Percentiles rank a stretch among this genome's conserved stretches.
Conservation (phyloP, 2,329 filamentous ascomycete genomes). For the Penicillium hordei region DNA sequence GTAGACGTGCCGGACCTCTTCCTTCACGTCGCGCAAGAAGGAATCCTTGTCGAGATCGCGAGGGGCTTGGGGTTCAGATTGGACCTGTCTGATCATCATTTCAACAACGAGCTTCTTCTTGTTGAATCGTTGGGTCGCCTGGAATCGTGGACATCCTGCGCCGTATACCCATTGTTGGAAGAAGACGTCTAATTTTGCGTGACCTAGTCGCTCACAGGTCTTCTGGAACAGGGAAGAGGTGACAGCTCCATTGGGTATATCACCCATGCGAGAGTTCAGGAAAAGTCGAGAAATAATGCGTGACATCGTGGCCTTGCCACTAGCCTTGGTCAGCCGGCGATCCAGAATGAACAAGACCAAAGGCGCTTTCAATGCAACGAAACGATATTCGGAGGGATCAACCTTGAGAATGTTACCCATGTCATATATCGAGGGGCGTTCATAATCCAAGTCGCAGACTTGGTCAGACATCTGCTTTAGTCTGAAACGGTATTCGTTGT, state of each 20-base stretch:
- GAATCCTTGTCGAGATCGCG: constrained; percentile 66
- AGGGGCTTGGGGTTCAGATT: constrained; percentile 57
- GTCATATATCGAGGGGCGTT: constrained; percentile 77
- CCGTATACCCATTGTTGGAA: constrained; percentile 92
- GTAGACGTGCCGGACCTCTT: constrained; percentile 68
- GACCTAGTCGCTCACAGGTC: constrained; percentile 83
- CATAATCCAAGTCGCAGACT: constrained; percentile 76
- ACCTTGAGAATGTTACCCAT: constrained; percentile 76
- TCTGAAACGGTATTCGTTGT: constrained; percentile 90
- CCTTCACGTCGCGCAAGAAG: constrained; percentile 83
- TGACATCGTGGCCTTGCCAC: constrained; percentile 77
- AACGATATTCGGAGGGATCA: constrained; percentile 82
- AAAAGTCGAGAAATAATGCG: constrained; percentile 85
- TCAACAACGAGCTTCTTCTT: constrained; percentile 96
- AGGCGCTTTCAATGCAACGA: constrained; percentile 86
- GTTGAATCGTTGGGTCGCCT: constrained; percentile 87
- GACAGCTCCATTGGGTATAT: constrained; percentile 68
- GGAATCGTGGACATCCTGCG: constrained; percentile 83
- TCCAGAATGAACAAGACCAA: constrained; percentile 93
- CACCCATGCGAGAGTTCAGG: constrained; percentile 79
- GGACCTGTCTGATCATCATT: constrained; percentile 80
- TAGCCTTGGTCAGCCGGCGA: constrained; percentile 83
- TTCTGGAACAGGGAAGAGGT: constrained; percentile 75
- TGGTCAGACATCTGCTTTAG: constrained; percentile 82
- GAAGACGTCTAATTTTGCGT: constrained; percentile 83